Percentiles rank a stretch among this genome's conserved stretches.
phyloP scores from a whole-genome alignment of 1,284 basidiomycete genomes.

The Puccinia polysora region DNA sequence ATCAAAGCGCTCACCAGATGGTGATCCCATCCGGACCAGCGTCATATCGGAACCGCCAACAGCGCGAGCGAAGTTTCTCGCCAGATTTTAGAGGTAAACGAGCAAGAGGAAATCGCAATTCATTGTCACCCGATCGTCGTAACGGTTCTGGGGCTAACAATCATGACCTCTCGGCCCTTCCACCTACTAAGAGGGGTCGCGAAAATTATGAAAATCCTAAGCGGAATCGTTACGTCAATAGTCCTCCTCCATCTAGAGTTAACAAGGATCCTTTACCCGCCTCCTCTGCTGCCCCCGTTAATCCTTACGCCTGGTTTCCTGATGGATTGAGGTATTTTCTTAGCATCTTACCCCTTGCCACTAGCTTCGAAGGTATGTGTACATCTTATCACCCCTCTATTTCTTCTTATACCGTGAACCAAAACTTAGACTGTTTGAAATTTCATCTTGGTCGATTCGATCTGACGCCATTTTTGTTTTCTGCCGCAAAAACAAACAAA shows the following conservation, averaged over 20 bases:
- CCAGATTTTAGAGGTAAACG: constrained; percentile 31
- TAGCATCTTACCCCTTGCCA: constrained; percentile 66
- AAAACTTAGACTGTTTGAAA: neutral
- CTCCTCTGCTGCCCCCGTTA: neutral
- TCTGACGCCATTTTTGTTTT: neutral
- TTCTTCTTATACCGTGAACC: neutral
- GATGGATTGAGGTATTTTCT: constrained; percentile 73
- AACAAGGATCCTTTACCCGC: constrained; percentile 2
- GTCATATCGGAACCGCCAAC: constrained; percentile 17
- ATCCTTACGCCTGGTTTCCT: constrained; percentile 57
- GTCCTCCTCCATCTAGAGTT: constrained; percentile 14
- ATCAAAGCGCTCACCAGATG: neutral
- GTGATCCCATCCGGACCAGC: constrained; percentile 32
- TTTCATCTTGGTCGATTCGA: neutral
- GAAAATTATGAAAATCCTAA: constrained; percentile 36
- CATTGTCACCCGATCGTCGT: constrained; percentile 34
- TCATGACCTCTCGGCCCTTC: neutral
- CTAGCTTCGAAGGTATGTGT: constrained; percentile 72
- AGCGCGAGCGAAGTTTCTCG: constrained; percentile 38
- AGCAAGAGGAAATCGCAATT: constrained; percentile 9
- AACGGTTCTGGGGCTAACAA: neutral
- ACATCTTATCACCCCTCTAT: neutral
- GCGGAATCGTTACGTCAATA: constrained; percentile 28
- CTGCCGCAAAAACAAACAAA: neutral
- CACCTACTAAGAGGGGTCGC: constrained; percentile 11